These are phyloP conservation scores for Pachysandra terminalis DNA, from an alignment of 164 flowering plant species.

Conservation along the genomic window DNA sequence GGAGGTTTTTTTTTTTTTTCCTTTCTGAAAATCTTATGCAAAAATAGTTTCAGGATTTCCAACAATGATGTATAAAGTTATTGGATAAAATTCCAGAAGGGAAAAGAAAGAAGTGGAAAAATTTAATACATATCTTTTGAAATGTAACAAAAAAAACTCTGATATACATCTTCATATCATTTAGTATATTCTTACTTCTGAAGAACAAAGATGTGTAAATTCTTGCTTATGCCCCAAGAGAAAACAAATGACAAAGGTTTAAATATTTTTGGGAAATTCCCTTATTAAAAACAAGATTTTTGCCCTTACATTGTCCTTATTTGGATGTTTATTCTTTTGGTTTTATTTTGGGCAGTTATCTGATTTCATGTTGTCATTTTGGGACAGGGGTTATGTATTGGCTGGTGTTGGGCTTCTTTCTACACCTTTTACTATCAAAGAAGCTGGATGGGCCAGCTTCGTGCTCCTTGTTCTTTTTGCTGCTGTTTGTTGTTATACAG, in stretches of 20 bases:
- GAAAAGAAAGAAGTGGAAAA: too few relatives aligned
- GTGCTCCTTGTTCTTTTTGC: slow-evolving; percentile 56
- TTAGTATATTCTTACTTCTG: too few relatives aligned
- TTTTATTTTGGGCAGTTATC: too few relatives aligned
- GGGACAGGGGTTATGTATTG: slow-evolving; percentile 63
- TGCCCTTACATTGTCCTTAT: background rate
- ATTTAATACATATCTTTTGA: too few relatives aligned
- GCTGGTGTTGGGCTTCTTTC: slow-evolving; percentile 91
- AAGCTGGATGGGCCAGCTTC: slow-evolving; percentile 84
- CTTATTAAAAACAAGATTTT: background rate
- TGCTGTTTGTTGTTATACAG: slow-evolving; percentile 71
- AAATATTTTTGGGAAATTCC: background rate
- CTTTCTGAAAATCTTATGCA: background rate
- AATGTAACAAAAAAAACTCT: too few relatives aligned
- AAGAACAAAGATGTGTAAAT: too few relatives aligned
- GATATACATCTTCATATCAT: background rate
- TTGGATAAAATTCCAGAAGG: too few relatives aligned
- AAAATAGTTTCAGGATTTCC: too few relatives aligned
- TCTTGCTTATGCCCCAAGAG: background rate
- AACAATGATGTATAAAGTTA: too few relatives aligned
- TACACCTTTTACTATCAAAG: slow-evolving; percentile 72
- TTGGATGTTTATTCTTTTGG: background rate
- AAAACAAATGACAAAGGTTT: too few relatives aligned
- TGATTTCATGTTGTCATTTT: slow-evolving; percentile 2
- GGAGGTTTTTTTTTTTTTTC: background rate